These are phyloP conservation scores for Epichloe amarillans DNA, from an alignment of 2,329 filamentous ascomycete species.

Conservation along the genomic window DNA sequence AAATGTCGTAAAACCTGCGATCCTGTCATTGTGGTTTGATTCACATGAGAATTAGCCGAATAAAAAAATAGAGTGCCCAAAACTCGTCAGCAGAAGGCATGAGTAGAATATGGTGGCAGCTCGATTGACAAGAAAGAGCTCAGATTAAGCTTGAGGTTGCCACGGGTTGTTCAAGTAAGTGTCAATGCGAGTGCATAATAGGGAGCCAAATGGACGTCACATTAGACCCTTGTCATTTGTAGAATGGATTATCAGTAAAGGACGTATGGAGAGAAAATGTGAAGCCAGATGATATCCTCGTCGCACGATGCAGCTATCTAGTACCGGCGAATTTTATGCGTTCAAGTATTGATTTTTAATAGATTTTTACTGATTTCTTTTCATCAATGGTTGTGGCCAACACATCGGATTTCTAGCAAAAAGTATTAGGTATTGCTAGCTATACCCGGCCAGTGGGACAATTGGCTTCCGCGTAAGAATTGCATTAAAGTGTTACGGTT, in stretches of 20 bases:
- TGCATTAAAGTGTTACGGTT: no score
- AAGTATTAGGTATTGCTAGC: no score
- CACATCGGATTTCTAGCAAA: no score
- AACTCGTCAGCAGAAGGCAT: no score
- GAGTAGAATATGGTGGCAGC: no score
- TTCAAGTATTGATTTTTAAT: no score
- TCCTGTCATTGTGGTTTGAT: not conserved
- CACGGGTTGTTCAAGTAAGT: not conserved
- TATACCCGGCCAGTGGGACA: no score
- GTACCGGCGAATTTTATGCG: not conserved
- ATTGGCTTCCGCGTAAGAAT: no score
- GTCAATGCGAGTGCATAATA: not conserved
- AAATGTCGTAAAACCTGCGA: not conserved
- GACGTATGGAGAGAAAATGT: not conserved
- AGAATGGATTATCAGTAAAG: not conserved
- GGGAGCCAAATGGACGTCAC: not conserved
- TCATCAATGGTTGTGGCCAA: no score
- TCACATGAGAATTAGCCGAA: not conserved
- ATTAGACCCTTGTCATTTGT: not conserved
- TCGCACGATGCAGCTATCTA: not conserved
- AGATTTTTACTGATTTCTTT: no score
- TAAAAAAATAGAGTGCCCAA: not conserved
- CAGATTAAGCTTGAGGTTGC: not conserved
- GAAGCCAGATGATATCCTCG: not conserved
- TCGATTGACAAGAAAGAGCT: no score